A percentile compares a stretch with the other conserved stretches of the same genome.
These are phyloP conservation scores for Omphalotus guepiniiformis DNA, from an alignment of 768 basidiomycete genomes.

Conservation along the genomic window DNA sequence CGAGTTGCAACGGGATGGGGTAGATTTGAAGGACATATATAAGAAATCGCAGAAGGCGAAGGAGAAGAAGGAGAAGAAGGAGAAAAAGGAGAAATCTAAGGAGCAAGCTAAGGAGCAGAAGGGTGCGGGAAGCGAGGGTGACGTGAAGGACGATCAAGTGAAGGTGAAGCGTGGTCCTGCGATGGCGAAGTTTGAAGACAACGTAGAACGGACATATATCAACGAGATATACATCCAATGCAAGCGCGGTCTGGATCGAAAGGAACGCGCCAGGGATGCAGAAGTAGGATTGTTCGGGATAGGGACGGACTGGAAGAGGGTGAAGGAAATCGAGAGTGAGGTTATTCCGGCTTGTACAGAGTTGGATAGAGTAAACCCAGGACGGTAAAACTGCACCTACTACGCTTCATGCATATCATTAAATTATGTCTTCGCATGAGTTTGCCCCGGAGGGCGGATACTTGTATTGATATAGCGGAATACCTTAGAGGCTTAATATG, in stretches of 20 bases:
- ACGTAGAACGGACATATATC: conserved; percentile 72
- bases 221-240: conserved; percentile 69
- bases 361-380: conserved; percentile 52
- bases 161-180: conserved; percentile 33
- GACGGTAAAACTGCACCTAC: no score
- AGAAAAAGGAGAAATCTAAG: conserved; percentile 21
- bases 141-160: conserved; percentile 24
- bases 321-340: conserved; percentile 67
- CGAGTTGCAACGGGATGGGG: conserved; percentile 54
- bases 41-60: conserved; percentile 25
- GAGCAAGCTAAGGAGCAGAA: conserved; percentile 24
- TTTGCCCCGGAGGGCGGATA: no score
- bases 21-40: conserved; percentile 32
- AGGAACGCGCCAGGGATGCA: conserved; percentile 66
- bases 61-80: conserved; percentile 20
- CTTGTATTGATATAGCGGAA: no score
- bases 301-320: conserved; percentile 90
- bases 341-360: conserved; percentile 74
- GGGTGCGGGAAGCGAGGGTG: conserved; percentile 17
- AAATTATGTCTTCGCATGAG: no score
- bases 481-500: no score
- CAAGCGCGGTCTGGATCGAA: conserved; percentile 60
- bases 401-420: no score
- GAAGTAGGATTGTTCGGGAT: conserved; percentile 88
- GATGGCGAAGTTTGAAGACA: conserved; percentile 64